Base-by-base conservation (phyloP, 306 rosid genomes). In the Gleditsia sinensis region DNA sequence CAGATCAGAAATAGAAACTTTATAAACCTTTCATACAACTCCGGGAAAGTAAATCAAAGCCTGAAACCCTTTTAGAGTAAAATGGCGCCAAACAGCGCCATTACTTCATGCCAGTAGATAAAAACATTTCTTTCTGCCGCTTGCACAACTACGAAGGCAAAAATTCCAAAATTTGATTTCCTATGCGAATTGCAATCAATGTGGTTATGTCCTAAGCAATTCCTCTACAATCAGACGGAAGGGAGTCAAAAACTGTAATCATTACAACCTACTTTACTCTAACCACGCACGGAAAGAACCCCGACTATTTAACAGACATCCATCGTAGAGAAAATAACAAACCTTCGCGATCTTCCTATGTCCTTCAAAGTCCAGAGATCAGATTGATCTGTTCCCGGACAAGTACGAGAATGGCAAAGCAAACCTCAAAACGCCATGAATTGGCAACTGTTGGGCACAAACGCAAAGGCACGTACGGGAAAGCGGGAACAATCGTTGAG, bases 291-390 rank as follows among this genome's bases (percentile, higher is more conserved):
- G 16, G n/a, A 45, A 50, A n/a, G 3, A 19, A 65, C 7, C 7
- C 14, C 8, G 36, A 7, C 11, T 13, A 7, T n/a, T 1, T 20
- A 14, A 17, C 11, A 72, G 3, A 34, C 4, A 21, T 13, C 0
- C 14, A 10, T 19, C n/a, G 39, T 0, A 69, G 16, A 30, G 28
- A 55, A 71, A 76, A 81, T 25, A 75, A 76, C 25, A 56, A 69
- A 82, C 84, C 90, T 84, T 78, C 42, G 78, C 62, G 71, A 75
- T 59, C 72, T 48, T 50, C 84, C 72, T 57, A 78, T 62, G 63
- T 11, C 80, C 45, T 59, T 59, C 65, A 55, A 80, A 66, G 53
- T 80, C 70, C 61, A 78, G 71, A 71, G 54, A 72, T 63, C 74
- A 67, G 36, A 30, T 45, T 54, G 76, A 68, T 77, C 68, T 17